A percentile compares a stretch with the other conserved stretches of the same genome.
Evolutionary conservation across 352 stramenopile species (phyloP).

Genomic region (Phytophthora tentaculata): DNA sequence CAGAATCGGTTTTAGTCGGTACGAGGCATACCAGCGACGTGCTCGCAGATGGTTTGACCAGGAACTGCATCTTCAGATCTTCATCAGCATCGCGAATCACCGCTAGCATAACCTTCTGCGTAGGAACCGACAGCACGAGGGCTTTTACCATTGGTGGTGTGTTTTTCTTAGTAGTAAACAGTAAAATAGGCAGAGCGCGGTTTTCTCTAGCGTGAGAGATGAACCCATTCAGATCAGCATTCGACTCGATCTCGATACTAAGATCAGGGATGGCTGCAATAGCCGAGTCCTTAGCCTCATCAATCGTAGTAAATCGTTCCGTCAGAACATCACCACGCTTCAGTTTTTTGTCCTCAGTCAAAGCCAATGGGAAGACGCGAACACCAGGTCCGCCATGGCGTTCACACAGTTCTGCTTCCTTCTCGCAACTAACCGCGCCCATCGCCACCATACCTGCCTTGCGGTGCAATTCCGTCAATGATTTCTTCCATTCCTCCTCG

Average conservation of each 20-base stretch:
- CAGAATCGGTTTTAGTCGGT: slow-evolving; percentile 33
- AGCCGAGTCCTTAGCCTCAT: slow-evolving; percentile 53
- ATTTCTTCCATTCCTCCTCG: slow-evolving; percentile 56
- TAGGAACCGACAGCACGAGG: slow-evolving; percentile 64
- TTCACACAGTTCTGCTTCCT: slow-evolving; percentile 55
- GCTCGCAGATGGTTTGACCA: slow-evolving; percentile 40
- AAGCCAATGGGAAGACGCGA: slow-evolving; percentile 56
- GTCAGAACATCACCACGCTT: slow-evolving; percentile 47
- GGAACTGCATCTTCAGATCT: slow-evolving; percentile 72
- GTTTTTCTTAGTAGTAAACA: slow-evolving; percentile 64
- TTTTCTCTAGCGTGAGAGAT: slow-evolving; percentile 42
- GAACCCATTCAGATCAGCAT: slow-evolving; percentile 65
- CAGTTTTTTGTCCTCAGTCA: slow-evolving; percentile 35
- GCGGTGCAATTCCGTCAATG: slow-evolving; percentile 54
- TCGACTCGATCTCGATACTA: slow-evolving; percentile 50
- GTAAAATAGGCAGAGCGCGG: slow-evolving; percentile 59
- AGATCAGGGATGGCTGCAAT: slow-evolving; percentile 58
- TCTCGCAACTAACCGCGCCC: slow-evolving; percentile 58
- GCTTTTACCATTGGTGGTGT: slow-evolving; percentile 66
- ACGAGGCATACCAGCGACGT: slow-evolving; percentile 62
- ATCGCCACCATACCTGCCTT: slow-evolving; percentile 69
- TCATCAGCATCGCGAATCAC: slow-evolving; percentile 60
- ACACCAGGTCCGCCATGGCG: slow-evolving; percentile 55
- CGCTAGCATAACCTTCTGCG: slow-evolving; percentile 56
- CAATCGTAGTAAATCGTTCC: slow-evolving; percentile 51